A percentile compares a stretch with the other conserved stretches of the same genome.
Evolutionary conservation across 768 basidiomycete species (phyloP).

Genomic region (Amanita polypyramis): DNA sequence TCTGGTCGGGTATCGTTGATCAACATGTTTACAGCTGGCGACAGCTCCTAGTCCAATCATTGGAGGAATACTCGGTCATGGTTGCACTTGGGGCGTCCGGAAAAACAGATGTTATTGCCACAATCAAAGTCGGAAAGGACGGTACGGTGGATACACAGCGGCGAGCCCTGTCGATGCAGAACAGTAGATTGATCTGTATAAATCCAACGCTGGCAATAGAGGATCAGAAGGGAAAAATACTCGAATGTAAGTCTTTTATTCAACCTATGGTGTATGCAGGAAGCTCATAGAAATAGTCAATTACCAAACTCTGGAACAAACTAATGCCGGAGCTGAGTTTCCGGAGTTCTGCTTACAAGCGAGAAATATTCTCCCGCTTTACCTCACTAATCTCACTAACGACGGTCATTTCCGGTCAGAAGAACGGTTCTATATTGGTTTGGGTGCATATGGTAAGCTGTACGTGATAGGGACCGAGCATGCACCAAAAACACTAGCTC

Average conservation of each 20-base stretch:
- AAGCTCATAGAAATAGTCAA: conserved; percentile 11
- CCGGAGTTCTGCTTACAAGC: conserved; percentile 51
- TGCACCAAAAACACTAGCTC: conserved; percentile 27
- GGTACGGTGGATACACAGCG: conserved; percentile 6
- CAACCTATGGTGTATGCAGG: background rate
- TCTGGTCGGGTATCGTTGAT: conserved; percentile 24
- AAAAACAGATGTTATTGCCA: conserved; percentile 22
- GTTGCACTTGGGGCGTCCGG: conserved; percentile 31
- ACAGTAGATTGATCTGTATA: conserved; percentile 37
- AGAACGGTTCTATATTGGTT: conserved; percentile 44
- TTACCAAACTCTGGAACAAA: conserved; percentile 5
- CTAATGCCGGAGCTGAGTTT: conserved; percentile 26
- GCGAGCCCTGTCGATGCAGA: conserved; percentile 23
- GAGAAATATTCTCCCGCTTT: conserved; percentile 19
- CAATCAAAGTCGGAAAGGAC: conserved; percentile 17
- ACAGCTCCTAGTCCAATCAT: conserved; percentile 19
- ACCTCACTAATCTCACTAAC: conserved; percentile 10
- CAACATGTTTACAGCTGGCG: conserved; percentile 17
- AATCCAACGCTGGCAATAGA: conserved; percentile 26
- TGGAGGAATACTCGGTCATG: conserved; percentile 10
- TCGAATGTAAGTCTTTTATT: conserved; percentile 26
- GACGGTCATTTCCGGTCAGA: conserved; percentile 8
- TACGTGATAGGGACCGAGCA: conserved; percentile 30
- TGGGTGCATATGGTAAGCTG: conserved; percentile 56
- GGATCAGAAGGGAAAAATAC: conserved; percentile 35